Evolutionary conservation across 331 rosid genomes (phyloP), one percentile per base, ranked within the genome.

Genomic region (Quercus phellos): DNA sequence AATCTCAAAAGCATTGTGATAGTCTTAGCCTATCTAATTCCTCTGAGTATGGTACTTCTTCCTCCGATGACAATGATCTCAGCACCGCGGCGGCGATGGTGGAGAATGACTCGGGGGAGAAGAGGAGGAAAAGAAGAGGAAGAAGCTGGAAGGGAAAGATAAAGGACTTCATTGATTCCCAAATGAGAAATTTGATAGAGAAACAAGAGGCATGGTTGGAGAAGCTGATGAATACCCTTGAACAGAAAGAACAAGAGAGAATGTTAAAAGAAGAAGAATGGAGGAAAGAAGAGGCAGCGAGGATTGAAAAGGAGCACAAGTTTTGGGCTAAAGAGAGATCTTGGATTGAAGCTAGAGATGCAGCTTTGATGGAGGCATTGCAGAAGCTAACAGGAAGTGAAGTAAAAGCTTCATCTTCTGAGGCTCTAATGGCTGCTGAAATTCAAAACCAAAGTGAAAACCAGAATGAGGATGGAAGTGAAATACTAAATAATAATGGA

Each of bases 251-350:
- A 60, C 90, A 79, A 19, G 99, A 92, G 84, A 91, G 97, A 70
- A 72, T 76, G 54, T 11, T 86, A 54, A 91, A 94, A 88, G 99
- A 93, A 32, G 97, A 95, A 19, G 93, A 91, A 60, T 95, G 99
- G 99, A 87, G 92, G 77, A 88, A 77, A 38, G 84, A 88, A 83
- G 97, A 93, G 67, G 89, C 61, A 1, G 77, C 50, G 0, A 82
- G 97, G 86, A 70, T 90, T 2, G 98, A 95, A 10, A 87, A 73
- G 78, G 98, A 95, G 86, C 88, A 89, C 53, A 83, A 72, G 68
- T 91, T 95, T 83, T 93, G 98, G 97, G 96, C 92, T 7, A 91
- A 86, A 72, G 98, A 95, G 84, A 90, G 97, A 72, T 92, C 92
- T 4, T 95, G 96, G 98, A 86, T 95, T 79, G 93, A 93, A 83